Conservation (phyloP, 768 basidiomycete genomes). For the Stropharia rugosoannulata region DNA sequence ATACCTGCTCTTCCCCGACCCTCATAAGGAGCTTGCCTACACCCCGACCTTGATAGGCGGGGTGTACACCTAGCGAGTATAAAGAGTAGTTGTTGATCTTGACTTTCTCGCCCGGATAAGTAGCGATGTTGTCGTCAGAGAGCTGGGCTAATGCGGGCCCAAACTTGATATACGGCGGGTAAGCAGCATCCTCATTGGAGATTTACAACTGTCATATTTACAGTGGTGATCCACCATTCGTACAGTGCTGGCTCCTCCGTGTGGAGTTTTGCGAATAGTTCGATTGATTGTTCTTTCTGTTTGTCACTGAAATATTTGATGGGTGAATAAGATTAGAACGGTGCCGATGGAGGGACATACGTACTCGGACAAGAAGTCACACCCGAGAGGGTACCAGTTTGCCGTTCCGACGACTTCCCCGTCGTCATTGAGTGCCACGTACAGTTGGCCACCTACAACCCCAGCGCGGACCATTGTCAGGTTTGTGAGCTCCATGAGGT, state of each 20-base stretch:
- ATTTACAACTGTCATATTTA: too few relatives aligned
- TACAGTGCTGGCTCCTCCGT: not conserved
- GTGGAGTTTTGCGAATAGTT: not conserved
- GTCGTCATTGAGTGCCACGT: not conserved
- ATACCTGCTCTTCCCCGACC: not conserved
- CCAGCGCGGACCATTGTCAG: not conserved
- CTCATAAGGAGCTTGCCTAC: not conserved
- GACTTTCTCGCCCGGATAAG: constrained; percentile 1
- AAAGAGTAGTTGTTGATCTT: constrained; percentile 2
- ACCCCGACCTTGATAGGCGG: constrained; percentile 1
- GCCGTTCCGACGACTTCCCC: constrained; percentile 3
- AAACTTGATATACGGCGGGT: not conserved
- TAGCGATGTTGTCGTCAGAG: not conserved
- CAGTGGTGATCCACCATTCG: not conserved
- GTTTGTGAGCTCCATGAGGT: not conserved
- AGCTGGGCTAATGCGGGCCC: not conserved
- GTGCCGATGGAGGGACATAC: too few relatives aligned
- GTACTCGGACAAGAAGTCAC: not conserved
- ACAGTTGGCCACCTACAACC: not conserved
- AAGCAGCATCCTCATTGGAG: too few relatives aligned
- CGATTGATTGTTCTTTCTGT: constrained; percentile 2
- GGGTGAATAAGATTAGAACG: not conserved
- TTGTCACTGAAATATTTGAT: not conserved
- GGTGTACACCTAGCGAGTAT: not conserved
- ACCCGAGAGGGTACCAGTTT: constrained; percentile 1